These are phyloP conservation scores for Podospora pseudoanserina DNA, from an alignment of 495 filamentous ascomycete species.

Conservation along the genomic window DNA sequence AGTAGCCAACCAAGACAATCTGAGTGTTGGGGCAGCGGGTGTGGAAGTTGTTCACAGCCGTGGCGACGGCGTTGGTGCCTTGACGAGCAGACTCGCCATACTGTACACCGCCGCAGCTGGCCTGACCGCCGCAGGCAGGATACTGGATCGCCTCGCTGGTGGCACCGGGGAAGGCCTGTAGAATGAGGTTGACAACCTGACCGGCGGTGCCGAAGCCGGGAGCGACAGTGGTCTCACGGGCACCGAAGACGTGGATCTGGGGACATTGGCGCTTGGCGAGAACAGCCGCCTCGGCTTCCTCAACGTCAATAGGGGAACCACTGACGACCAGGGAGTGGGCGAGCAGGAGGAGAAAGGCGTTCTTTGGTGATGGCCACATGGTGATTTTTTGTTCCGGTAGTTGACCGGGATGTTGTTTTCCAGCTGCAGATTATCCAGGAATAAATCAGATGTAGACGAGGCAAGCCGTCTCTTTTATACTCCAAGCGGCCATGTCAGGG, in stretches of 20 bases:
- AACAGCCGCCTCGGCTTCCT: conserved; percentile 12
- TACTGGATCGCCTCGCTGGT: conserved; percentile 58
- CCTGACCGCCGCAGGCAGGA: conserved; percentile 57
- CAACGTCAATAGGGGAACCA: conserved; percentile 28
- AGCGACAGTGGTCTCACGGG: conserved; percentile 59
- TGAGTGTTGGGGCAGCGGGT: conserved; percentile 53
- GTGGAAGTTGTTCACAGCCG: conserved; percentile 54
- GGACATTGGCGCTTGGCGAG: conserved; percentile 39
- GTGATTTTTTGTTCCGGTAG: conserved; percentile 13
- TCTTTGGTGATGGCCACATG: conserved; percentile 35
- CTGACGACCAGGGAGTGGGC: conserved; percentile 31
- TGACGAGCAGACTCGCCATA: conserved; percentile 52
- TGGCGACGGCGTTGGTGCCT: conserved; percentile 53
- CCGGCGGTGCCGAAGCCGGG: conserved; percentile 52
- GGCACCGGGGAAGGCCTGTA: conserved; percentile 49
- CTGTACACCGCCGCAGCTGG: conserved; percentile 45
- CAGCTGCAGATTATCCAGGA: not conserved
- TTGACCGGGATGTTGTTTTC: not conserved
- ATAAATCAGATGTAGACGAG: not conserved
- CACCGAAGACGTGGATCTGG: conserved; percentile 58
- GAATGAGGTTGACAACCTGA: conserved; percentile 52
- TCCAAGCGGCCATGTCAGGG: not conserved
- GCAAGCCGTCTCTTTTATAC: conserved; percentile 7
- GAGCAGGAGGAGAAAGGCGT: conserved; percentile 27
- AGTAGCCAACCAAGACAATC: conserved; percentile 61